Evolutionary conservation across 2,329 filamentous ascomycete genomes (phyloP).

Genomic region (Penicillium sp.): DNA sequence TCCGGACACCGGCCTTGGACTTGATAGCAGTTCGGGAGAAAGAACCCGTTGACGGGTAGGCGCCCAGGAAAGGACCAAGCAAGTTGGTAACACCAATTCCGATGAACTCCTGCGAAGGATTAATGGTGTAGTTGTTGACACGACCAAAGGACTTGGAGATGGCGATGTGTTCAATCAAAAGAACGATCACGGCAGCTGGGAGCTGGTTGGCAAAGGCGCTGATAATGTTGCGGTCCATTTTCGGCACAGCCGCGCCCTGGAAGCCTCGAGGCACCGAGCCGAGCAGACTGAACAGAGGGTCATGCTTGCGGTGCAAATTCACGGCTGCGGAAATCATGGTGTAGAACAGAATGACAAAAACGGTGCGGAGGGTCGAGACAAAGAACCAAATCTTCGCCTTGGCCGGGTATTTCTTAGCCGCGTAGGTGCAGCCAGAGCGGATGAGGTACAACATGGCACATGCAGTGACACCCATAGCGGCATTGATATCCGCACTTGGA

Average conservation of each 20-base stretch:
- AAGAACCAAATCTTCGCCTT: slow-evolving; percentile 83
- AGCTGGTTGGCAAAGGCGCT: slow-evolving; percentile 69
- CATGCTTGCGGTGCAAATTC: slow-evolving; percentile 66
- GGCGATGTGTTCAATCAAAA: slow-evolving; percentile 94
- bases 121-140: slow-evolving; percentile 93
- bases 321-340: slow-evolving; percentile 86
- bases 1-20: slow-evolving; percentile 92
- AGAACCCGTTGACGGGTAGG: slow-evolving; percentile 88
- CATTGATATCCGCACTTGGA: slow-evolving; percentile 68
- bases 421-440: slow-evolving; percentile 63
- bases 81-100: slow-evolving; percentile 91
- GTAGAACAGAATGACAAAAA: slow-evolving; percentile 88
- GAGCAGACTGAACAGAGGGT: slow-evolving; percentile 73
- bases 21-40: slow-evolving; percentile 97
- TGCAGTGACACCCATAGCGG: slow-evolving; percentile 83
- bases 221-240: slow-evolving; percentile 66
- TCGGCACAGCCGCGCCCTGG: slow-evolving; percentile 72
- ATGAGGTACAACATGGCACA: slow-evolving; percentile 76
- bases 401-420: slow-evolving; percentile 68
- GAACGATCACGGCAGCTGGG: slow-evolving; percentile 86
- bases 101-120: slow-evolving; percentile 93
- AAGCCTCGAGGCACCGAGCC: slow-evolving; percentile 82
- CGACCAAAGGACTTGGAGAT: slow-evolving; percentile 96
- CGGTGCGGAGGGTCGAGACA: slow-evolving; percentile 82
- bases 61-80: slow-evolving; percentile 87